Evolutionary conservation across 2,329 filamentous ascomycete genomes (phyloP).

Genomic region (Aulographum hederae): DNA sequence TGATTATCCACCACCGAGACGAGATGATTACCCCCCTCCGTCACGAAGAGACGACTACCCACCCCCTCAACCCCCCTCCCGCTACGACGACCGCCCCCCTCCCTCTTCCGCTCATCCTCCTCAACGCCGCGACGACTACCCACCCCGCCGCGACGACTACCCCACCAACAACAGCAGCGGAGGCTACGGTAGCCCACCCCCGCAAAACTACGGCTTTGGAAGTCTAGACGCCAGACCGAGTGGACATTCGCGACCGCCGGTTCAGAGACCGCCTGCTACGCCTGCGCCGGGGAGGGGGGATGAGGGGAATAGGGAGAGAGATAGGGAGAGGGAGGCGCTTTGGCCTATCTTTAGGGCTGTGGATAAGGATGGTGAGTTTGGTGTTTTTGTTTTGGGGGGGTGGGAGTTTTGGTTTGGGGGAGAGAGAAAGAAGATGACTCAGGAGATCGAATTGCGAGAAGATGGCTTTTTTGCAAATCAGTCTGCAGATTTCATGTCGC

Average conservation of each 20-base stretch:
- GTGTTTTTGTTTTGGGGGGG: neutral
- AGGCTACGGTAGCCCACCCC: conserved; percentile 26
- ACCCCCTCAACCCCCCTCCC: too few relatives aligned
- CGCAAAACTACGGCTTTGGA: conserved; percentile 31
- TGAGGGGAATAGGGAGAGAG: too few relatives aligned
- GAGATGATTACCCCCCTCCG: too few relatives aligned
- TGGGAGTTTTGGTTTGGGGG: neutral
- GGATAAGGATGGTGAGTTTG: conserved; percentile 54
- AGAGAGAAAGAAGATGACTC: neutral
- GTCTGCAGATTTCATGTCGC: too few relatives aligned
- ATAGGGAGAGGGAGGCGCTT: conserved; percentile 55
- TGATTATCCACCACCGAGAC: too few relatives aligned
- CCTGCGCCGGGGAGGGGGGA: conserved; percentile 34
- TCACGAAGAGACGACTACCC: too few relatives aligned
- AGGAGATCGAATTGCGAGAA: too few relatives aligned
- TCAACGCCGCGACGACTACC: too few relatives aligned
- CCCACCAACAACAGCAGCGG: conserved; percentile 13
- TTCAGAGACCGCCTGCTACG: conserved; percentile 24
- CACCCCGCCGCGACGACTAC: too few relatives aligned
- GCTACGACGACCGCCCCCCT: conserved; percentile 17
- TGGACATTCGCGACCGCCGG: neutral
- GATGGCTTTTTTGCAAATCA: too few relatives aligned
- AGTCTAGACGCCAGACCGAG: neutral
- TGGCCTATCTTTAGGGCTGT: conserved; percentile 79
- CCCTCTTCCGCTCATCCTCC: too few relatives aligned